A percentile compares a stretch with the other conserved stretches of the same genome.
Conservation (phyloP, 495 filamentous ascomycete species). For the Acidiella bohemica region DNA sequence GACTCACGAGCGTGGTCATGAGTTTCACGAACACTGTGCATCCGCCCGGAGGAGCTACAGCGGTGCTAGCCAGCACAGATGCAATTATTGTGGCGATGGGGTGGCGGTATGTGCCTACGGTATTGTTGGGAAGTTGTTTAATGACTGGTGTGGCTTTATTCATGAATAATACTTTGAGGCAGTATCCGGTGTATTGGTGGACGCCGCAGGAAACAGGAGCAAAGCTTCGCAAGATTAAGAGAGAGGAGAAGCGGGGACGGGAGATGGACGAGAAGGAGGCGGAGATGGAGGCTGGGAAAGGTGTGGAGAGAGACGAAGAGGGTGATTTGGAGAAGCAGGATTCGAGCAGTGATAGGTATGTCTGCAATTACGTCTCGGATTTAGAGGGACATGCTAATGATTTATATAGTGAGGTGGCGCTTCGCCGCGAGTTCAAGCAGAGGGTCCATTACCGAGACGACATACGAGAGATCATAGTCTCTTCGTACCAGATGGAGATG, state of each 20-base stretch:
- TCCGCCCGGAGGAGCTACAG: slow-evolving; percentile 80
- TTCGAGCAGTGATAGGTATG: slow-evolving; percentile 5
- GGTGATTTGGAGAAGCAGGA: slow-evolving; percentile 1
- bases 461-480: too few species aligned
- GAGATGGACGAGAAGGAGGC: slow-evolving; percentile 17
- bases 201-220: slow-evolving; percentile 29
- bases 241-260: slow-evolving; percentile 20
- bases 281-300: background rate
- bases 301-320: background rate
- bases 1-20: slow-evolving; percentile 58
- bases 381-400: too few species aligned
- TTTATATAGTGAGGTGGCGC: too few species aligned
- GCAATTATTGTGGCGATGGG: slow-evolving; percentile 43
- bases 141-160: slow-evolving; percentile 55
- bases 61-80: slow-evolving; percentile 60
- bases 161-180: slow-evolving; percentile 63
- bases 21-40: slow-evolving; percentile 64
- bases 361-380: background rate
- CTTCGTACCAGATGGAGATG: too few species aligned
- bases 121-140: slow-evolving; percentile 49
- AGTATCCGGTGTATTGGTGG: slow-evolving; percentile 75
- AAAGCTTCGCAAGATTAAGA: slow-evolving; percentile 16
- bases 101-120: slow-evolving; percentile 58
- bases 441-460: too few species aligned
- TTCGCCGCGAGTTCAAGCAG: too few species aligned